Evolutionary conservation across 805 yeast species (phyloP), one percentile per base, ranked within the genome.

Genomic region (Candida alai): DNA sequence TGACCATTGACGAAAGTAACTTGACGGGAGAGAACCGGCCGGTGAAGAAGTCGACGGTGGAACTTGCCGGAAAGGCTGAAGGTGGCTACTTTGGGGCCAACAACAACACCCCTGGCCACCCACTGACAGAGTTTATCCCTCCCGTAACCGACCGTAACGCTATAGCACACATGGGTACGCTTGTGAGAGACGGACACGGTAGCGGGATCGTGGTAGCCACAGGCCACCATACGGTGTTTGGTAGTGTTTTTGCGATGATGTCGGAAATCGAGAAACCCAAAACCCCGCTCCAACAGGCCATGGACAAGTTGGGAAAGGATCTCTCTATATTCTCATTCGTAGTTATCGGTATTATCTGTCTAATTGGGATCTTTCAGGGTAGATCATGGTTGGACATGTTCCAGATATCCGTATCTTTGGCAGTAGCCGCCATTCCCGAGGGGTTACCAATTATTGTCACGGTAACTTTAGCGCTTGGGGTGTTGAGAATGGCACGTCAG

Each of bases 391-490:
- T 93, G 38, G 97, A 93, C 43, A 93, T 94, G 97, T 90, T 93
- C 63, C 96, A 90, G 58, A 88, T 93, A 39, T 86, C 96, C 1
- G 99, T 93, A 7, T 88, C 97, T 2, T 70, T 93, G 42, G 99
- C 98, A 3, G 99, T 93, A 13, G 99, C 99, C 32, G 98, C 98
- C 3, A 93, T 93, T 48, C 99, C 99, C 4, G 99, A 93, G 61
- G 99, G 99, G 35, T 73, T 93, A 46, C 98, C 99, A 1, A 93
- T 93, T 50, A 93, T 93, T 56, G 98, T 93, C 25, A 90, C 99
- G 5, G 98, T 93, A 7, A 93, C 98, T 0, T 68, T 93, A 43
- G 99, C 98, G 0, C 68, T 93, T 15, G 98, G 98, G 32, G 98
- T 93, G 28, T 68, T 93, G 46, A 74, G 97, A 63, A 93, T 93